phyloP scores from a whole-genome alignment of 2,329 filamentous ascomycete species.

The Phoma sp. region DNA sequence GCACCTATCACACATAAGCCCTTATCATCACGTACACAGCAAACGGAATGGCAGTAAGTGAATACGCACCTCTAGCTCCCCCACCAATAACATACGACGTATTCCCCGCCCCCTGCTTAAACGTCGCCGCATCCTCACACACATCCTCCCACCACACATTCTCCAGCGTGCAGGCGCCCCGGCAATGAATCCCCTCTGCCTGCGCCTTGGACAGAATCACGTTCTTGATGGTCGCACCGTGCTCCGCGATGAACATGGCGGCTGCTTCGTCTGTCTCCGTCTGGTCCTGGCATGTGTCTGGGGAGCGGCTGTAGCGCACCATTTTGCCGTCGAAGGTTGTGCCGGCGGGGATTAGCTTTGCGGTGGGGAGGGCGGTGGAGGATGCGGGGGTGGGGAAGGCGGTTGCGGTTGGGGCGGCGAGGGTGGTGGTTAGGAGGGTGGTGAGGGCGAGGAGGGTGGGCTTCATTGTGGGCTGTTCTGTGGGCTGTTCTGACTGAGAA shows the following conservation, averaged over 20 bases:
- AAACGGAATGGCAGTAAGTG: too few species aligned
- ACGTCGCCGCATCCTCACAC: constrained; percentile 20
- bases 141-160: constrained; percentile 23
- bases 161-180: constrained; percentile 52
- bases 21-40: fast-evolving
- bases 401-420: constrained; percentile 21
- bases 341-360: constrained; percentile 13
- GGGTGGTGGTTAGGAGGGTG: constrained; percentile 22
- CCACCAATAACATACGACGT: constrained; percentile 27
- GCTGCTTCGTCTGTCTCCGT: constrained; percentile 21
- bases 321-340: constrained; percentile 22
- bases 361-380: constrained; percentile 12
- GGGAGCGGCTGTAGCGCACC: constrained; percentile 21
- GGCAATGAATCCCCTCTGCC: constrained; percentile 59
- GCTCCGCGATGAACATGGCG: constrained; percentile 41
- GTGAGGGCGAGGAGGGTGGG: constrained; percentile 26
- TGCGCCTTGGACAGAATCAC: constrained; percentile 59
- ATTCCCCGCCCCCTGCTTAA: constrained; percentile 21
- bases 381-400: constrained; percentile 15
- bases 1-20: constrained; percentile 5
- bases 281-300: constrained; percentile 20
- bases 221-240: constrained; percentile 57
- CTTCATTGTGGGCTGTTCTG: constrained; percentile 24
- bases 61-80: constrained; percentile 19
- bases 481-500: not conserved